Base-by-base conservation (phyloP, 2,329 filamentous ascomycete genomes). In the Trichoderma breve region DNA sequence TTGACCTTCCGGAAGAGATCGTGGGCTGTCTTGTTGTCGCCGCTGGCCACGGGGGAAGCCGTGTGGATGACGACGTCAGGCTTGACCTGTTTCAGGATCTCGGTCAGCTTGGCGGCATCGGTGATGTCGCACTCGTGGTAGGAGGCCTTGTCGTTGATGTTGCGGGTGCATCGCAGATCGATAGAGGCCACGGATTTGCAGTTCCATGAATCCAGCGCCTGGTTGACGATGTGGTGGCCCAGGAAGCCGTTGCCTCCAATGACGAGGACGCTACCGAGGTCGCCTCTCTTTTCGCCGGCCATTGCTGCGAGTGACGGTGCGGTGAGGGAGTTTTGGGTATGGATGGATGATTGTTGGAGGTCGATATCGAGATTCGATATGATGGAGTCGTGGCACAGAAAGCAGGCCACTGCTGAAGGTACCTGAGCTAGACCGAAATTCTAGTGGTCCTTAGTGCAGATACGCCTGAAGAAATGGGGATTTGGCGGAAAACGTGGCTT, bases 21-120 rank as follows among this genome's bases (percentile, higher is more conserved):
- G 74, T 91, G 85, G 77, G 86, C 82, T 78, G 87, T 82, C 78
- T 84, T 82, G 80, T 85, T 78, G 78, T 81, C 81, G 82, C 87
- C 83, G 79, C 88, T 86, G 72, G 84, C 86, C 28, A 86, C 82
- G 51, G 93, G 93, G 39, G 91, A 93, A 24, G 95, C 96, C 2
- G 95, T 97, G 82, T 99, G 95, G 78, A 98, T 91, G 66, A 99
- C 93, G 15, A 97, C 89, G 79, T 94, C 90, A 24, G 95, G 95
- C 77, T 87, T 88, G 70, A 90, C 86, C 74, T 89, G 84, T 36
- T 86, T 81, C 77, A 98, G 90, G 58, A 93, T 83, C 47, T 86
- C 84, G 53, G 87, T 80, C 74, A 96, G 86, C 73, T 86, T 86
- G 70, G 85, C 84, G 21, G 83, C 79, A 74, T 92, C 89, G 70